Base-by-base conservation (phyloP, 2,329 filamentous ascomycete species). In the Dactylellina leptospora region DNA sequence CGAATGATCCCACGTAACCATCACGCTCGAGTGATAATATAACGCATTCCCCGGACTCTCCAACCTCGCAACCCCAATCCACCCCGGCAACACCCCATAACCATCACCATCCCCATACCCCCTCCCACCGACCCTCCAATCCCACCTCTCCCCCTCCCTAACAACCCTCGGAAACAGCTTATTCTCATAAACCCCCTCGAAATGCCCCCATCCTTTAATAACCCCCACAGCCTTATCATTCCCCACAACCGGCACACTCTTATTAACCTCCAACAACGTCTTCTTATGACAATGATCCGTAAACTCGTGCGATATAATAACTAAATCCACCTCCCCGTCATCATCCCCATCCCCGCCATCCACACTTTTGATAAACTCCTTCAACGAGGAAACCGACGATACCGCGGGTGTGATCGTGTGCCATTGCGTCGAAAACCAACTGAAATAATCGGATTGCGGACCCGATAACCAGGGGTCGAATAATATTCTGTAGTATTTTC, bases 271-370 rank as follows among this genome's bases (percentile, higher is more conserved):
- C 44, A 83, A 77, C 23, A 90, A 79, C 11, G 87, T 90, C 1
- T 84, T 82, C 70, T 84, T 81, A 76, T 90, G 87, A 78, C 86
- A 89, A 76, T 89, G 88, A 76, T 90, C 87, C 0, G 87, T 89
- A 75, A 89, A 90, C 77, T 89, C 87, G 76, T 90, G 87, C 13
- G 83, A 85, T 28, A 89, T 81, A 25, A 82, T 81, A 1, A 89
- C 85, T 1, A 80, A 84, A 76, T 90, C 87, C 27, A 89, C 0
- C 62, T 74, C 0, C 33, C 66, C 3, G 54, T 69, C 2, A n/a
- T n/a, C n/a, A 76, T 61, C 36, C 63, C 64, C 77, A 76, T 88
- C 86, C 1, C 60, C 40, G 60, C 62, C 77, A 76, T 88, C 86
- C 1, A 85, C 79, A 51, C 83, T 80, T 13, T 79, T 76, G 16